Base-by-base conservation (phyloP, 108 stramenopile species). In the Nitzschia palea region DNA sequence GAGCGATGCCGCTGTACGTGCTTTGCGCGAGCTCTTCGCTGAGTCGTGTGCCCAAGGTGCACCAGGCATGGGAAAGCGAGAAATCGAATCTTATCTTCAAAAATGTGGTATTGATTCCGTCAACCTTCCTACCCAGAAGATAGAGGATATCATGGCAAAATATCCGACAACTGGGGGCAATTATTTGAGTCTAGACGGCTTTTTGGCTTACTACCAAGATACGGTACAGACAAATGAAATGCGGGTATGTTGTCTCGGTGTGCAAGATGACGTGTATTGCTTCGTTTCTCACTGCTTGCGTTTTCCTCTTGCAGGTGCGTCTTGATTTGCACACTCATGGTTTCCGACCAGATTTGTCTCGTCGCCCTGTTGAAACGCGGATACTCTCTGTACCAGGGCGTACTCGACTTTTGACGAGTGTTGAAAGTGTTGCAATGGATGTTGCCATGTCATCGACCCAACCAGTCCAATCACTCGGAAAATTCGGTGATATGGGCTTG, bases 151-250 rank as follows among this genome's bases (percentile, higher is more conserved):
- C 34, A 81, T 97, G 66, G 68, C 59, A 29, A 87, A 86, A 67
- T 88, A 87, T 65, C 76, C 79, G 18, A 75, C 80, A 18, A 30
- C 73, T n/a, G 47, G 60, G 2, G 42, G 69, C 15, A 70, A 58
- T 48, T 75, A 68, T 54, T 65, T 98, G 23, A 90, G 67, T 54
- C 63, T 86, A 14, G 80, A 89, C 8, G 97, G 96, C 34, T 98
- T 98, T 60, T 80, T 97, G 17, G 81, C 79, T 5, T 96, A 95
- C 70, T 97, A 97, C 77, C 68, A 81, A 35, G 91, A 95, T 44
- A 70, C 68, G 2, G 78, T 84, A 3, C 84, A 86, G 55, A 74
- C 61, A 20, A 80, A 83, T 58, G 91, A 93, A 29, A 32, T 40
- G 18, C 57, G 80, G 62, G 91, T 82, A 62, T 71, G 87, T 79